Percentiles rank a stretch among this genome's conserved stretches.
Evolutionary conservation across 441 rosid genomes (phyloP).

Genomic region (Syzygium malaccense): DNA sequence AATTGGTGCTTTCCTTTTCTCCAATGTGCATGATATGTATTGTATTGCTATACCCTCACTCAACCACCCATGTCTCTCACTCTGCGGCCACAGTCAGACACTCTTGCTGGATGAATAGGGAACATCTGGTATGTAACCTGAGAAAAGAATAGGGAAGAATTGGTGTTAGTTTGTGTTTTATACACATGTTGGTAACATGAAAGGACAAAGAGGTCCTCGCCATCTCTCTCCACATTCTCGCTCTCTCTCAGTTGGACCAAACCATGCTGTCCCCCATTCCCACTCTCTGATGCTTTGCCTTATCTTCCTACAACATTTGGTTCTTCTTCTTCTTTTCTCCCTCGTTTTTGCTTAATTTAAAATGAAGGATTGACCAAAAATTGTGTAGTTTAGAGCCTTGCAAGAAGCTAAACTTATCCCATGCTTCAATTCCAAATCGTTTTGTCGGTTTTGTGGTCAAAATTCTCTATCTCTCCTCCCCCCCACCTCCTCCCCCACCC

Average conservation of each 20-base stretch:
- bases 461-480: neutral
- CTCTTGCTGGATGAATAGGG: slow-evolving; percentile 18
- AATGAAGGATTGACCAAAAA: neutral
- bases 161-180: neutral
- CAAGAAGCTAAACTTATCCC: neutral
- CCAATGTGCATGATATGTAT: neutral
- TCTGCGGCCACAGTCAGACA: neutral
- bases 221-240: slow-evolving; percentile 6
- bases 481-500: too few species aligned
- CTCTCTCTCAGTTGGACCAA: slow-evolving; percentile 12
- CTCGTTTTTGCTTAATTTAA: neutral
- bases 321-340: neutral
- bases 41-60: slow-evolving; percentile 4
- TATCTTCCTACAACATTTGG: neutral
- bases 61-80: neutral
- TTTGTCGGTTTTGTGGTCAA: neutral
- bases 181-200: neutral
- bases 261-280: slow-evolving; percentile 19
- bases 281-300: neutral
- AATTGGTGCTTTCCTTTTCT: neutral
- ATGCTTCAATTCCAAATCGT: neutral
- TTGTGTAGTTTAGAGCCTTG: neutral
- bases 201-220: neutral
- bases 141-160: neutral
- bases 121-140: neutral